Conservation (phyloP, 1,284 basidiomycete species). For the Tylopilus sp. region DNA sequence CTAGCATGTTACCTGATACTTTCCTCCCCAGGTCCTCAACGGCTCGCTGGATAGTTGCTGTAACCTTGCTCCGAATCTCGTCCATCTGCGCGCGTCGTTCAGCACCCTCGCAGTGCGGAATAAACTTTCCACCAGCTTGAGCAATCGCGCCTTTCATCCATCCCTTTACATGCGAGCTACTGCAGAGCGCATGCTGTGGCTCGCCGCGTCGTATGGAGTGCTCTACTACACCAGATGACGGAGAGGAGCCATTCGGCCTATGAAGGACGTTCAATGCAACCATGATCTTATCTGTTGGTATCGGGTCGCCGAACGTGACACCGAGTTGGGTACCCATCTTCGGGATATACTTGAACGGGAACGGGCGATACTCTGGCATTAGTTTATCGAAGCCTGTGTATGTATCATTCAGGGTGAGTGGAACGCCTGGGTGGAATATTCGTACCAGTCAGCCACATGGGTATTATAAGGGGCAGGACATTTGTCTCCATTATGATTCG, state of each 20-base stretch:
- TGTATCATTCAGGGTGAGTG: not conserved
- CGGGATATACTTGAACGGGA: slow-evolving; percentile 72
- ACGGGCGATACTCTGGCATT: slow-evolving; percentile 80
- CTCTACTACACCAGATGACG: not conserved
- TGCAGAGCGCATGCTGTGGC: not conserved
- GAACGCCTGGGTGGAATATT: not conserved
- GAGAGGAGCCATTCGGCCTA: not conserved
- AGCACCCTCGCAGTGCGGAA: not conserved
- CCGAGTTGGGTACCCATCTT: slow-evolving; percentile 57
- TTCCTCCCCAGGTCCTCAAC: slow-evolving; percentile 58
- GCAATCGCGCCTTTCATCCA: slow-evolving; percentile 12
- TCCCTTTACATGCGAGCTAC: not conserved
- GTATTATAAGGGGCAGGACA: slow-evolving; percentile 78
- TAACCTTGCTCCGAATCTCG: slow-evolving; percentile 50
- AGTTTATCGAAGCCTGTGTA: slow-evolving; percentile 76
- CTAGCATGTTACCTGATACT: slow-evolving; percentile 40
- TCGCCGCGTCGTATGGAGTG: not conserved
- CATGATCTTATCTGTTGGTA: slow-evolving; percentile 44
- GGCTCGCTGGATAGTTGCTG: slow-evolving; percentile 53
- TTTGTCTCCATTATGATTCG: slow-evolving; percentile 80
- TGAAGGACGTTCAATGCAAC: slow-evolving; percentile 21
- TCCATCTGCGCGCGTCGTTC: slow-evolving; percentile 27
- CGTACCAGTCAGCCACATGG: slow-evolving; percentile 87
- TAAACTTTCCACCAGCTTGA: not conserved
- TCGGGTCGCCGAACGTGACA: slow-evolving; percentile 69